Evolutionary conservation across 768 basidiomycete genomes (phyloP), one percentile per base, ranked within the genome.

Genomic region (Roridomyces roridus): DNA sequence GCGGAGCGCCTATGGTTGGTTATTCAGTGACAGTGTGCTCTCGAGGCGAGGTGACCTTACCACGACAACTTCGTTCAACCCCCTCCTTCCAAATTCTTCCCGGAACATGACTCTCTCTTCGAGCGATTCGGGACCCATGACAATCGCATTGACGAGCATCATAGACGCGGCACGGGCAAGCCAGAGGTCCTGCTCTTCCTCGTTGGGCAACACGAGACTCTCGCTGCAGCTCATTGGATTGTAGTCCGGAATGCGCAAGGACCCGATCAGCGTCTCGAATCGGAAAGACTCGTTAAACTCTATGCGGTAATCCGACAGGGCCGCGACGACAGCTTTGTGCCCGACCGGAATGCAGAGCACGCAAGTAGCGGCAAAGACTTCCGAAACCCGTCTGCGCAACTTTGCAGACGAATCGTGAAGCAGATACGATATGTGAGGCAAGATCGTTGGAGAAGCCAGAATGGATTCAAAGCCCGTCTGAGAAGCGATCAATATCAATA

Each of bases 351-450:
- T 71, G 2, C 89, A 88, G 20, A 96, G 76, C 20, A 92, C 79
- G 67, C 92, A 93, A 37, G 96, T 84, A 0, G 89, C 95, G 1
- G 92, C 91, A 10, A 98, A 80, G 24, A 96, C 78, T 62, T 96
- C 92, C 5, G 88, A 85, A 0, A 83, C 80, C 21, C 91, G 77
- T 0, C 85, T 80, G 54, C 90, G 84, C 9, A 91, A 74, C 69
- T 90, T 94, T 48, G 82, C 73, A 10, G 88, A 86, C 0, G 87
- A 77, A 2, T 78, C 78, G 60, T 88, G 83, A 12, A 96, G 79
- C 1, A 87, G 81, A 65, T 90, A 90, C 15, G 86, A 77, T 62
- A 96, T 84, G 60, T 91, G 84, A 1, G 85, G 87, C 58, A 95
- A 80, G 28, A 92, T 75, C 0, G 77, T 84, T 0, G 89, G 81